phyloP scores from a whole-genome alignment of 2,329 filamentous ascomycete species.

The Setomelanomma holmii region DNA sequence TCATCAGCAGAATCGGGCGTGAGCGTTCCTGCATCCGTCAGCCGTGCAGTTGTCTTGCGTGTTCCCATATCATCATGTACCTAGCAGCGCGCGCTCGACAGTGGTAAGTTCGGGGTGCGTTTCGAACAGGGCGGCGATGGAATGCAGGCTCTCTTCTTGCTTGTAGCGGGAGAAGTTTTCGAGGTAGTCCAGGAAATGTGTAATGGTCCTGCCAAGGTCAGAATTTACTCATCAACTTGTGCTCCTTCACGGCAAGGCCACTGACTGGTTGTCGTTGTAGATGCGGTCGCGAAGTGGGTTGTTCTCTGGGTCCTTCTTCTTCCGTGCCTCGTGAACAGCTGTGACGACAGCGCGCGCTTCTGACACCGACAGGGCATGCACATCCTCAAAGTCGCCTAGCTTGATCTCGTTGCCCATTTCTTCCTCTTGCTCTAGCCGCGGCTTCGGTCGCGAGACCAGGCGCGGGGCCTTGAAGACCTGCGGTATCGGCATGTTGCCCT shows the following conservation, averaged over 20 bases:
- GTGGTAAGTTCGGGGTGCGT: constrained; percentile 81
- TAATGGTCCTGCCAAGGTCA: constrained; percentile 63
- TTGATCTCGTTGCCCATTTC: constrained; percentile 82
- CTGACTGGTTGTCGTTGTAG: constrained; percentile 54
- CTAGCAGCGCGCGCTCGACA: constrained; percentile 92
- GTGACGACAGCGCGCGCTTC: constrained; percentile 93
- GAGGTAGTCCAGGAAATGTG: constrained; percentile 89
- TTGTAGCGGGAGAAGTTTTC: constrained; percentile 96
- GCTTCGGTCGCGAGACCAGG: constrained; percentile 58
- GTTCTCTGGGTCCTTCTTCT: constrained; percentile 65
- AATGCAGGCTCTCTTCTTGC: constrained; percentile 90
- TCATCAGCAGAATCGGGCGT: constrained; percentile 94
- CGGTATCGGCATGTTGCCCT: constrained; percentile 16
- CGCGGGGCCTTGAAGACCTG: constrained; percentile 42
- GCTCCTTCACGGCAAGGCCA: constrained; percentile 29
- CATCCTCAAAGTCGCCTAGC: constrained; percentile 91
- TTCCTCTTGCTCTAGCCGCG: constrained; percentile 77
- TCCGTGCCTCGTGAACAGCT: constrained; percentile 81
- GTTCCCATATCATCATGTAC: constrained; percentile 57
- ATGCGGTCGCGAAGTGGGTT: constrained; percentile 86
- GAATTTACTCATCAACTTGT: constrained; percentile 48
- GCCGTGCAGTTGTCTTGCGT: constrained; percentile 2
- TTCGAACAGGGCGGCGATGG: constrained; percentile 86
- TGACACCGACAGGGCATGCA: constrained; percentile 88
- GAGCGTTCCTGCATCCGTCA: constrained; percentile 71